These are phyloP conservation scores for Fusarium verrucosum DNA, from an alignment of 2,329 filamentous ascomycete species.

Conservation along the genomic window DNA sequence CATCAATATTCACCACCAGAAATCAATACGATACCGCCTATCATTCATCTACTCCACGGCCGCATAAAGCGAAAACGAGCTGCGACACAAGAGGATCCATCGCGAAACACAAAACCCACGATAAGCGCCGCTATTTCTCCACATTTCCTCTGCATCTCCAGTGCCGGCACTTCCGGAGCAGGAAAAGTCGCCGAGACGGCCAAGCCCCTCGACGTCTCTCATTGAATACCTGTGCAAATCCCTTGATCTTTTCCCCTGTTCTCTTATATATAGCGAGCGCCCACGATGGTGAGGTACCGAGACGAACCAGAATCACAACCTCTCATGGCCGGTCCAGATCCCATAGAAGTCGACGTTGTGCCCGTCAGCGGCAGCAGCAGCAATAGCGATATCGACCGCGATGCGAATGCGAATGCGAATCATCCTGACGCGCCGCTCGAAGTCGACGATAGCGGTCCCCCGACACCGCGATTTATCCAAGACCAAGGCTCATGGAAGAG, in stretches of 20 bases:
- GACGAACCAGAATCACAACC: constrained; percentile 52
- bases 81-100: constrained; percentile 9
- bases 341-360: constrained; percentile 42
- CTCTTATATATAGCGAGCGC: not conserved
- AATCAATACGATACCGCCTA: not conserved
- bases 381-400: constrained; percentile 11
- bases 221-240: constrained; percentile 14
- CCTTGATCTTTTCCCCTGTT: not conserved
- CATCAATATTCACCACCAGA: not conserved
- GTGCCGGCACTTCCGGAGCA: constrained; percentile 25
- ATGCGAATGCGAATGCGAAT: constrained; percentile 21
- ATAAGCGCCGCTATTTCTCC: constrained; percentile 14
- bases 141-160: constrained; percentile 26
- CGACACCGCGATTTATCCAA: constrained; percentile 69
- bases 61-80: not conserved
- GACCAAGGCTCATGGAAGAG: constrained; percentile 59
- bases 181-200: constrained; percentile 28
- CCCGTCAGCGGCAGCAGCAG: constrained; percentile 32
- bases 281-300: constrained; percentile 46
- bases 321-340: constrained; percentile 51
- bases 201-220: constrained; percentile 2
- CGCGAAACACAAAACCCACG: constrained; percentile 21
- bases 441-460: constrained; percentile 54
- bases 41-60: not conserved
- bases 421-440: constrained; percentile 58